Conservation (phyloP, 2,329 filamentous ascomycete species). For the Microascus cirrosus region DNA sequence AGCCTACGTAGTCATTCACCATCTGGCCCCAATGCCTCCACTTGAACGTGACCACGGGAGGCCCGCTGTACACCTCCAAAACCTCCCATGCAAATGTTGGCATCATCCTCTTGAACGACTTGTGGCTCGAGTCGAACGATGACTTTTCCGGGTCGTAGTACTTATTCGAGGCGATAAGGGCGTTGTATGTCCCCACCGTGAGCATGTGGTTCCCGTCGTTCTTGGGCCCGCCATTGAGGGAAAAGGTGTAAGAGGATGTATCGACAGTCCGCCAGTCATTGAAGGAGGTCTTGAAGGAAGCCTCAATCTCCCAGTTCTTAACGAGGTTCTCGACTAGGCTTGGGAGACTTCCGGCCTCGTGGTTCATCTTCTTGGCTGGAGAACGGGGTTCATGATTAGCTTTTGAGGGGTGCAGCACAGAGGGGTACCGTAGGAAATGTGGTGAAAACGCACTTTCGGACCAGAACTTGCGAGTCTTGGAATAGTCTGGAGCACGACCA, state of each 20-base stretch:
- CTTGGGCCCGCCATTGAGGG: constrained; percentile 48
- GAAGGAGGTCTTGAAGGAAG: constrained; percentile 52
- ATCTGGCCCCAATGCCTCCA: constrained; percentile 61
- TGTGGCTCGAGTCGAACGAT: constrained; percentile 54
- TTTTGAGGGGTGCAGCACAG: neutral
- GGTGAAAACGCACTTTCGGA: constrained; percentile 36
- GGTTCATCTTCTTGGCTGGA: constrained; percentile 44
- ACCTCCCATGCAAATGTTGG: constrained; percentile 63
- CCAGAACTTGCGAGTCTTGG: constrained; percentile 49
- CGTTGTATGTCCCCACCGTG: constrained; percentile 57
- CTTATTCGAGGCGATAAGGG: constrained; percentile 50
- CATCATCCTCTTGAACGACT: constrained; percentile 65
- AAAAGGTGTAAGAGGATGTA: constrained; percentile 45
- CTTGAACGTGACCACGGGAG: constrained; percentile 49
- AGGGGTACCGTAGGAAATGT: neutral
- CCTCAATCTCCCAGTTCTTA: constrained; percentile 65
- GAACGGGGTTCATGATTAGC: neutral
- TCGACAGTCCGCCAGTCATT: constrained; percentile 57
- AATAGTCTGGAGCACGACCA: constrained; percentile 41
- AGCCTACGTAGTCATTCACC: constrained; percentile 54
- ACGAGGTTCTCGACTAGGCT: constrained; percentile 57
- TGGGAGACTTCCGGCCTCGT: constrained; percentile 43
- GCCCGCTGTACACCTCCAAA: constrained; percentile 54
- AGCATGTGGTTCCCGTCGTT: constrained; percentile 54
- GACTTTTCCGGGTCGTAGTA: constrained; percentile 52